Conservation (phyloP, 768 basidiomycete species). For the Agaricus subrufescens region DNA sequence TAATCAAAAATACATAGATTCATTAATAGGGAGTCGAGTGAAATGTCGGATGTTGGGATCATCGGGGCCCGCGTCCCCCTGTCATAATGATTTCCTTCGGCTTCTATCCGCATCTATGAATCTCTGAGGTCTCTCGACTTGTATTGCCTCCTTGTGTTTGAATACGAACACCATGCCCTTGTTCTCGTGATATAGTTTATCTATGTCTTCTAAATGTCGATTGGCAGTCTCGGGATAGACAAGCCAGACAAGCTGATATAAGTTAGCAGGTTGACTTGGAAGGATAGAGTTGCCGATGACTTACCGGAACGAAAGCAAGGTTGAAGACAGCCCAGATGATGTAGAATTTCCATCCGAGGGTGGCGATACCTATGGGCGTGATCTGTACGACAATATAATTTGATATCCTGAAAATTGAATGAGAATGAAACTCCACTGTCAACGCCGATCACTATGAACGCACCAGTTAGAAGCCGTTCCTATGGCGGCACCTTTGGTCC, state of each 20-base stretch:
- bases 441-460: not conserved
- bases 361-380: slow-evolving; percentile 41
- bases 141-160: slow-evolving; percentile 36
- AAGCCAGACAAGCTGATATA: slow-evolving; percentile 35
- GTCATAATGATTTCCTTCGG: slow-evolving; percentile 13
- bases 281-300: slow-evolving; percentile 10
- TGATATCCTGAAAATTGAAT: slow-evolving; percentile 30
- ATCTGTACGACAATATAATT: slow-evolving; percentile 48
- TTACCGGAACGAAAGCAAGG: slow-evolving; percentile 41
- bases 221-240: slow-evolving; percentile 49
- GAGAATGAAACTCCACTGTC: not conserved
- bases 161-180: slow-evolving; percentile 36
- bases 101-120: slow-evolving; percentile 36
- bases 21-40: not conserved
- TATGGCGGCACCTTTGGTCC: slow-evolving; percentile 44
- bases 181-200: slow-evolving; percentile 42
- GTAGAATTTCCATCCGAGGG: slow-evolving; percentile 45
- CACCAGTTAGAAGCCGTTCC: slow-evolving; percentile 47
- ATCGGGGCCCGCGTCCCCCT: not conserved
- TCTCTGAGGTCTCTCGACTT: slow-evolving; percentile 37
- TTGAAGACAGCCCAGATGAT: slow-evolving; percentile 48
- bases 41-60: not conserved
- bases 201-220: slow-evolving; percentile 45
- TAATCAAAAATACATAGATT: not conserved
- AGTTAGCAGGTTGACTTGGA: not conserved